Percentiles rank a stretch among this genome's conserved stretches.
Evolutionary conservation across 169 alveolate genomes (phyloP).

Genomic region (Theileria orientalis): DNA sequence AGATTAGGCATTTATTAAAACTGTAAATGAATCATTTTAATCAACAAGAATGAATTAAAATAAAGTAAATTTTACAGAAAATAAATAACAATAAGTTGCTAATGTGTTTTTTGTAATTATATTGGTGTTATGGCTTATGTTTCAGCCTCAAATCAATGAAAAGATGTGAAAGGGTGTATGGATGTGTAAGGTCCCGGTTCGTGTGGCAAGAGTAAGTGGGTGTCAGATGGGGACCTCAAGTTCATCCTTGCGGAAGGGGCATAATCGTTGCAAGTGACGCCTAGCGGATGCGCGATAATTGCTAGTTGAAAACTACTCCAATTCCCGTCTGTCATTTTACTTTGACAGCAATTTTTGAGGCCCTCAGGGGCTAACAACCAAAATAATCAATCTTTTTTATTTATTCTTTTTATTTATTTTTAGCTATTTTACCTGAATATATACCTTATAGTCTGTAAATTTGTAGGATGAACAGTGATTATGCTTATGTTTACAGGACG

Average conservation of each 20-base stretch:
- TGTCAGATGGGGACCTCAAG: neutral
- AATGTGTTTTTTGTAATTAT: too few relatives aligned
- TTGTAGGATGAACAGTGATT: neutral
- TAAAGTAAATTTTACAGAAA: too few relatives aligned
- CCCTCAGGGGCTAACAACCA: slow-evolving; percentile 79
- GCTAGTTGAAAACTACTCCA: slow-evolving; percentile 99
- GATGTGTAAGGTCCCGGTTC: neutral
- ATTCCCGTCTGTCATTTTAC: slow-evolving; percentile 92
- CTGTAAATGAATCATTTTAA: neutral
- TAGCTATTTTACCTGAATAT: too few relatives aligned
- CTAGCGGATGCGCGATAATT: slow-evolving; percentile 99
- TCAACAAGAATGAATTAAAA: neutral
- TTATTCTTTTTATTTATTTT: neutral
- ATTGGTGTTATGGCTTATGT: too few relatives aligned
- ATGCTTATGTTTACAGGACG: too few relatives aligned
- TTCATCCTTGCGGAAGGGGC: slow-evolving; percentile 98
- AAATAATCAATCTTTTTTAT: neutral
- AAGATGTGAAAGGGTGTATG: too few relatives aligned
- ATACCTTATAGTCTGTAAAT: neutral
- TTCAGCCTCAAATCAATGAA: too few relatives aligned
- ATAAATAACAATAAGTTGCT: neutral
- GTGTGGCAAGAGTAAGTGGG: slow-evolving; percentile 7
- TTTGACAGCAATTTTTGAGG: slow-evolving; percentile 93
- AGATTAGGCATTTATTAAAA: slow-evolving; percentile 27
- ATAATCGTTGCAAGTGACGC: slow-evolving; percentile 98